Evolutionary conservation across 2,329 filamentous ascomycete genomes (phyloP).

Genomic region (Ceratocystis cubensis): DNA sequence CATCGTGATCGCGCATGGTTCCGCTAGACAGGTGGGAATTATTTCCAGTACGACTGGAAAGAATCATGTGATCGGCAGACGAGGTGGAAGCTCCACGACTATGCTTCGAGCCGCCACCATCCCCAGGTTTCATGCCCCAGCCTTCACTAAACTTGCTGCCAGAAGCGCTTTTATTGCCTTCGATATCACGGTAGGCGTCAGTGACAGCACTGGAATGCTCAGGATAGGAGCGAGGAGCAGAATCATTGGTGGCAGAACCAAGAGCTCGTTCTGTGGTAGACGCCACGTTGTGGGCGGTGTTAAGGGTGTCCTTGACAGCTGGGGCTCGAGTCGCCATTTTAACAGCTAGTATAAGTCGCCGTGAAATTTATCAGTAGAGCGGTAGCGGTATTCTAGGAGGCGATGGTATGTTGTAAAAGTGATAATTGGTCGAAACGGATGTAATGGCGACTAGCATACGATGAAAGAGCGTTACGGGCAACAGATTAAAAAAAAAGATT

Average conservation of each 20-base stretch:
- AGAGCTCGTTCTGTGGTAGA: neutral
- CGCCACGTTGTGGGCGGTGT: neutral
- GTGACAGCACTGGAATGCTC: constrained; percentile 11
- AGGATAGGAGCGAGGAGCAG: constrained; percentile 5
- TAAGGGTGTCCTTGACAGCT: constrained; percentile 13
- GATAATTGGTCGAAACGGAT: neutral
- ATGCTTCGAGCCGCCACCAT: constrained; percentile 6
- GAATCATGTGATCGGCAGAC: constrained; percentile 19
- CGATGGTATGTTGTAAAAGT: neutral
- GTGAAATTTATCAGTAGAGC: neutral
- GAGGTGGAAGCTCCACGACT: constrained; percentile 15
- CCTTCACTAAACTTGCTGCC: constrained; percentile 9
- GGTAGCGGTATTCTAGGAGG: neutral
- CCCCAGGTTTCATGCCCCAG: neutral
- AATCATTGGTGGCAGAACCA: neutral
- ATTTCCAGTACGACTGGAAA: constrained; percentile 15
- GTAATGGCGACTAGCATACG: neutral
- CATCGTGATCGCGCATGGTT: constrained; percentile 14
- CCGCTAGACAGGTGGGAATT: constrained; percentile 11
- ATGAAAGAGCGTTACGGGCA: too few species aligned
- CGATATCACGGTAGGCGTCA: constrained; percentile 12
- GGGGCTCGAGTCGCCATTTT: constrained; percentile 10
- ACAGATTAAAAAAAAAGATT: neutral
- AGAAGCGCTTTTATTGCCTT: constrained; percentile 4
- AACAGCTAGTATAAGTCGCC: neutral